Conservation (phyloP, 331 rosid species). For the Malus hybrid region DNA sequence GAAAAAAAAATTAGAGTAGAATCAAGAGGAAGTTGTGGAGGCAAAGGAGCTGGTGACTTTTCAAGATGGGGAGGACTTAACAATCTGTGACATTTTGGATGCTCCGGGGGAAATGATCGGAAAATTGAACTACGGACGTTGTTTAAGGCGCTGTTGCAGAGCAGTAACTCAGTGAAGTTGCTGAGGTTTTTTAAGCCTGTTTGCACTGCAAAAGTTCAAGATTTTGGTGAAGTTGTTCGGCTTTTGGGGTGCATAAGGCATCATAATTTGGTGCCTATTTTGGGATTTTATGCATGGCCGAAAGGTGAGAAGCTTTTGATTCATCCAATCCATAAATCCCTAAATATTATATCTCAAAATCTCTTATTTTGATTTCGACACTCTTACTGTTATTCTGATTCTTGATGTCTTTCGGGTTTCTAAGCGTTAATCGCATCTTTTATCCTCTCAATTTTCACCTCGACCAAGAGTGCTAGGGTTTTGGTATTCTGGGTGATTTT, state of each 20-base stretch:
- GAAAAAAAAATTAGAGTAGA: constrained; percentile 32
- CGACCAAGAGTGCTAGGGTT: too few relatives aligned
- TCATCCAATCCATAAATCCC: constrained; percentile 31
- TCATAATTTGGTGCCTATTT: constrained; percentile 78
- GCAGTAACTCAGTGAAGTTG: constrained; percentile 54
- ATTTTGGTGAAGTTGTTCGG: constrained; percentile 47
- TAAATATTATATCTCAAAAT: too few relatives aligned
- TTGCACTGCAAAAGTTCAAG: constrained; percentile 45
- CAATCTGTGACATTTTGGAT: constrained; percentile 71
- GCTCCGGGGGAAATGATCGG: constrained; percentile 99
- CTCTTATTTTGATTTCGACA: too few relatives aligned
- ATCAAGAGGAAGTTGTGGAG: constrained; percentile 23
- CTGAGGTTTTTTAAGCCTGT: constrained; percentile 87
- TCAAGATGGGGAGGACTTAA: constrained; percentile 69
- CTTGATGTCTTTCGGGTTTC: too few relatives aligned
- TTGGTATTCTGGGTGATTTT: too few relatives aligned
- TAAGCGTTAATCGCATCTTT: too few relatives aligned
- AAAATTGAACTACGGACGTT: constrained; percentile 82
- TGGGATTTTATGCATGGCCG: constrained; percentile 84
- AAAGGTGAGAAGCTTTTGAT: constrained; percentile 94
- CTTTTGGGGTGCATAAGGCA: constrained; percentile 69
- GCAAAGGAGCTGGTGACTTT: constrained; percentile 56
- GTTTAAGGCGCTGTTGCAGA: constrained; percentile 75
- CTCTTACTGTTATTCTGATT: too few relatives aligned
- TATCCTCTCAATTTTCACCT: too few relatives aligned